These are phyloP conservation scores for Dactylis glomerata DNA, from an alignment of 176 grass and related monocot species.

Conservation along the genomic window DNA sequence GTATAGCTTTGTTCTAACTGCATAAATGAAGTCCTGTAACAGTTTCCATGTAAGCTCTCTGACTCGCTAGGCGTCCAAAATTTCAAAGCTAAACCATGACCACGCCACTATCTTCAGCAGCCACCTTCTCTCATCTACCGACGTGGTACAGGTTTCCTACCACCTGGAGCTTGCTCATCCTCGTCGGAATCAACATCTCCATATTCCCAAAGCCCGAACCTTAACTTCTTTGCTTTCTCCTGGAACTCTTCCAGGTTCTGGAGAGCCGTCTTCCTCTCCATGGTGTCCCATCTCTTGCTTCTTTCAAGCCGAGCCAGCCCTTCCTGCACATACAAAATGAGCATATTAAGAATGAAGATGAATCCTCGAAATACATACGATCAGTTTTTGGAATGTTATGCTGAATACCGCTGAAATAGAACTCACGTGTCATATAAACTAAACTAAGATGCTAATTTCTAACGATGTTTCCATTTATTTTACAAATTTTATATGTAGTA, in stretches of 20 bases:
- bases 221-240: conserved; percentile 65
- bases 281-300: conserved; percentile 78
- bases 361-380: background rate
- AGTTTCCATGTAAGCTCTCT: conserved; percentile 40
- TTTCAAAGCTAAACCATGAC: conserved; percentile 35
- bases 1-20: conserved; percentile 42
- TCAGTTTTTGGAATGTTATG: background rate
- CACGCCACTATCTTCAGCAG: background rate
- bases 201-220: conserved; percentile 61
- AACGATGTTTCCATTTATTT: background rate
- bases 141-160: conserved; percentile 53
- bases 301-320: conserved; percentile 77
- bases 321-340: conserved; percentile 45
- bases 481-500: no score
- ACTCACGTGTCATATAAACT: background rate
- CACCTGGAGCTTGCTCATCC: conserved; percentile 56
- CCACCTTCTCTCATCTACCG: conserved; percentile 23
- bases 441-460: background rate
- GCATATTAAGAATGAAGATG: background rate
- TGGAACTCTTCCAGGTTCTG: conserved; percentile 78
- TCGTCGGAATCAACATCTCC: conserved; percentile 74
- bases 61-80: conserved; percentile 37
- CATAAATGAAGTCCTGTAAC: conserved; percentile 36
- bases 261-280: conserved; percentile 50
- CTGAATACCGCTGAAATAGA: background rate